Conservation (phyloP, 176 grass and related monocot genomes). For the Tuctoria greenei region DNA sequence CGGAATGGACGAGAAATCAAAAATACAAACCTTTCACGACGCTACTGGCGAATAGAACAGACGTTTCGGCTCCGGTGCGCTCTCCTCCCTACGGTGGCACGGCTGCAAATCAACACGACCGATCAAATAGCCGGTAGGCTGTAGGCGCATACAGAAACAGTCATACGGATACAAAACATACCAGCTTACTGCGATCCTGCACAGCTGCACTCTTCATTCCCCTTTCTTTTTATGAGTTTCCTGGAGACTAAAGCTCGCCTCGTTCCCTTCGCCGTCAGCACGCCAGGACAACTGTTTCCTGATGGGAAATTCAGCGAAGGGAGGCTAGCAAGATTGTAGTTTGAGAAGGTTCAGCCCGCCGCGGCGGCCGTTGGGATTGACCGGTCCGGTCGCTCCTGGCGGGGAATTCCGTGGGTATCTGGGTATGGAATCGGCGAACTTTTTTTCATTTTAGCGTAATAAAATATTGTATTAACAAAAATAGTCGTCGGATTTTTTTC, state of each 20-base stretch:
- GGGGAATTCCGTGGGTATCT: background rate
- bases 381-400: background rate
- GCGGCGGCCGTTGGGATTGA: constrained; percentile 12
- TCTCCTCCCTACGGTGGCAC: background rate
- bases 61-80: background rate
- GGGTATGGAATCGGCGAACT: too few species aligned
- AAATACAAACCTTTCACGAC: constrained; percentile 1
- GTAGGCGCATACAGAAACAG: background rate
- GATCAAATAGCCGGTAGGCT: constrained; percentile 2
- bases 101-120: constrained; percentile 7
- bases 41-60: background rate
- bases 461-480: too few species aligned
- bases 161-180: background rate
- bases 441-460: too few species aligned
- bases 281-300: background rate
- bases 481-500: too few species aligned
- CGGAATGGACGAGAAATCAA: background rate
- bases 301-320: background rate
- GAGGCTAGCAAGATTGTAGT: background rate
- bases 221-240: background rate
- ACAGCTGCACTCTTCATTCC: background rate
- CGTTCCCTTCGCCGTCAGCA: background rate
- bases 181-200: background rate
- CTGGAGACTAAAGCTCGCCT: background rate
- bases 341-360: background rate